These are phyloP conservation scores for Rhizoclosmatium globosum DNA, from an alignment of 192 early-diverging fungal species.

Conservation along the genomic window DNA sequence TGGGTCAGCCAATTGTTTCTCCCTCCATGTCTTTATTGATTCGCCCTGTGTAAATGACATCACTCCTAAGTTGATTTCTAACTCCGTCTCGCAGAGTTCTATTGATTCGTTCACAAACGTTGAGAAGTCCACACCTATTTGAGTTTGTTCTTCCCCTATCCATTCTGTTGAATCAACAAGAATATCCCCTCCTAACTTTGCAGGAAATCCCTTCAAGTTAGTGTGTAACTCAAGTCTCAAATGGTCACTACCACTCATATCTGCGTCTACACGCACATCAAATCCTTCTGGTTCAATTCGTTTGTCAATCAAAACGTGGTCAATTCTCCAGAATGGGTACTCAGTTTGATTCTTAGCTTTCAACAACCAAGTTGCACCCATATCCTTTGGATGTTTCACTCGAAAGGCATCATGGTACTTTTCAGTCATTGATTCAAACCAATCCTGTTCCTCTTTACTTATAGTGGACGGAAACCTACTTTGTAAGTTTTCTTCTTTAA, in stretches of 20 bases:
- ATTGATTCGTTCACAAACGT: background rate
- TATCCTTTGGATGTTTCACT: background rate
- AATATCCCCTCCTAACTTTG: no score
- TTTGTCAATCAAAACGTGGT: slow-evolving; percentile 2
- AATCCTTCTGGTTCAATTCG: background rate
- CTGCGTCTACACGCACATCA: background rate
- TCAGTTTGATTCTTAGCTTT: background rate
- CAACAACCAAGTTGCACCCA: background rate
- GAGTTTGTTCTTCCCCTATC: background rate
- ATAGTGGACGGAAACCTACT: background rate
- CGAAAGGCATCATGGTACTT: slow-evolving; percentile 8
- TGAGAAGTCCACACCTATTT: background rate
- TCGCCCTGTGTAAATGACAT: background rate
- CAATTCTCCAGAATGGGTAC: slow-evolving; percentile 1
- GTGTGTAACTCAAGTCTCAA: no score
- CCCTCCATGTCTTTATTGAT: background rate
- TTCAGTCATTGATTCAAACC: background rate
- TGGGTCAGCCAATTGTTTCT: background rate
- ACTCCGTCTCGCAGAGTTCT: background rate
- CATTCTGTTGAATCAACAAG: background rate
- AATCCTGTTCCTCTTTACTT: no score
- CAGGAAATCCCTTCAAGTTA: background rate
- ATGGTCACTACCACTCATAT: background rate
- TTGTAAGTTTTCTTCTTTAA: background rate
- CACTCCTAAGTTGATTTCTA: background rate